A percentile compares a stretch with the other conserved stretches of the same genome.
phyloP scores from a whole-genome alignment of 202 grass and related monocot genomes.

The Carex arenaria region DNA sequence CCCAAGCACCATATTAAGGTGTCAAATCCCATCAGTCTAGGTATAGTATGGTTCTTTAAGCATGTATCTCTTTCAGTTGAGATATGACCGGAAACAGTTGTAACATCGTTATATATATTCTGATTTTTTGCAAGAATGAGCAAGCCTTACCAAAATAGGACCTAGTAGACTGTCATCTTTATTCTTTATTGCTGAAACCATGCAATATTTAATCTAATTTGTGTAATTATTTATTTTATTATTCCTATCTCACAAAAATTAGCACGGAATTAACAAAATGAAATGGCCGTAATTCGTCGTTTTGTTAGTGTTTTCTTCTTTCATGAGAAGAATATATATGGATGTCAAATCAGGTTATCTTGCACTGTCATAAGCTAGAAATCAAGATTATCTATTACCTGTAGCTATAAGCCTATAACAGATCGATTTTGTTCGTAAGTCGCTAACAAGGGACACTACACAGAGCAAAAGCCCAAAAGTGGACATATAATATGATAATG shows the following conservation, averaged over 20 bases:
- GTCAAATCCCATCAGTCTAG: constrained; percentile 58
- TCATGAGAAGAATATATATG: neutral
- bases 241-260: neutral
- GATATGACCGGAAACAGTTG: neutral
- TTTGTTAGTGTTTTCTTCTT: neutral
- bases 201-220: neutral
- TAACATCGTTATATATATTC: constrained; percentile 6
- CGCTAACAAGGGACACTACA: neutral
- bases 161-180: no score
- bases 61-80: constrained; percentile 53
- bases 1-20: constrained; percentile 41
- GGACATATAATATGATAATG: neutral
- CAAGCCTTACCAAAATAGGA: neutral
- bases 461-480: neutral
- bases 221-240: neutral
- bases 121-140: neutral
- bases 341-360: neutral
- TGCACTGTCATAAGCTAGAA: neutral
- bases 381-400: neutral
- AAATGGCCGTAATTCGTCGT: neutral
- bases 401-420: neutral
- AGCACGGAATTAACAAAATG: neutral
- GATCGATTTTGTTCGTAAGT: neutral
- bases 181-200: no score
- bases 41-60: constrained; percentile 49